Conservation (phyloP, 495 filamentous ascomycete genomes). For the Xylaria intraflava region DNA sequence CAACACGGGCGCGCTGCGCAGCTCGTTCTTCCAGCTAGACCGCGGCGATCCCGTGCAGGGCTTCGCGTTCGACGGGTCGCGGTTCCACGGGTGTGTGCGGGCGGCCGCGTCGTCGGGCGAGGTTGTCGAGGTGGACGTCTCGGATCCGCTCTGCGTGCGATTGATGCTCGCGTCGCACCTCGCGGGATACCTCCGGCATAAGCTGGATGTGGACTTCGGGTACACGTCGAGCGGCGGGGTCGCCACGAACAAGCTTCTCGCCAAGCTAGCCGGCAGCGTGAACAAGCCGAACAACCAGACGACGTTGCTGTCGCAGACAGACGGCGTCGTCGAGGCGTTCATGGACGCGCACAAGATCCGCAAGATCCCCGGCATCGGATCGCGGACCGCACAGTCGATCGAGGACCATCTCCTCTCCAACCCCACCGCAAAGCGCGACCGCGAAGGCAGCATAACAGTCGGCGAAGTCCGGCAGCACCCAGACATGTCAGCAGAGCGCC, state of each 20-base stretch:
- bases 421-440: constrained; percentile 34
- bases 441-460: constrained; percentile 53
- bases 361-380: constrained; percentile 80
- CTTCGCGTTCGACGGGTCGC: constrained; percentile 68
- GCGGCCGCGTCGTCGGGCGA: not conserved
- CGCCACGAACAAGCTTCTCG: constrained; percentile 73
- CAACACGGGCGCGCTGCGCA: constrained; percentile 54
- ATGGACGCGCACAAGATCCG: constrained; percentile 72
- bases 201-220: constrained; percentile 69
- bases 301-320: constrained; percentile 56
- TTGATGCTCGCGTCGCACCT: constrained; percentile 69
- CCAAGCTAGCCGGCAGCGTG: constrained; percentile 76
- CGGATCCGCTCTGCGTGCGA: constrained; percentile 40
- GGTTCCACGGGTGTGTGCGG: constrained; percentile 29
- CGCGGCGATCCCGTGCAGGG: constrained; percentile 67
- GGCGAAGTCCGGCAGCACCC: constrained; percentile 55
- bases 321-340: constrained; percentile 49
- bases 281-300: constrained; percentile 87
- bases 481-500: constrained; percentile 50
- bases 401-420: constrained; percentile 52
- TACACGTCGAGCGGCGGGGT: constrained; percentile 86
- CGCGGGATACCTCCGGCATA: constrained; percentile 59
- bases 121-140: constrained; percentile 1
- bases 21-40: constrained; percentile 79
- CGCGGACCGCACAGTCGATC: constrained; percentile 65